Evolutionary conservation across 2,329 filamentous ascomycete species (phyloP).

Genomic region (Pseudogymnoascus sp.): DNA sequence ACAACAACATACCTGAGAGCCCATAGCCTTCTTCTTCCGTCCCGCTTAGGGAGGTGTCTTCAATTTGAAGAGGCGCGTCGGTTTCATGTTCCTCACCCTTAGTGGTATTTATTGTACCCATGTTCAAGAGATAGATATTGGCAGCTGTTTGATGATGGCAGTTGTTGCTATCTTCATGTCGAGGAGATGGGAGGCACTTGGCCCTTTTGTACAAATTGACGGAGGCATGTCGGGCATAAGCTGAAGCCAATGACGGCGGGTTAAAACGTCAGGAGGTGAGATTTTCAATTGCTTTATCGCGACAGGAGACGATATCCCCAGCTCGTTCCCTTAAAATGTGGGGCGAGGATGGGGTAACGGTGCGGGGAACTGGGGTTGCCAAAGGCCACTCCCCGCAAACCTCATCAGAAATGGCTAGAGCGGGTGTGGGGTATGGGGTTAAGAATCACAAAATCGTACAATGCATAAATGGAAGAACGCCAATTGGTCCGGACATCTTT

Average conservation of each 20-base stretch:
- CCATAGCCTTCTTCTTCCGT: neutral
- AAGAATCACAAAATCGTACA: neutral
- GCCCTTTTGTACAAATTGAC: neutral
- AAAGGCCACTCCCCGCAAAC: neutral
- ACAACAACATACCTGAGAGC: neutral
- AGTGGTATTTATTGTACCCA: neutral
- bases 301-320: neutral
- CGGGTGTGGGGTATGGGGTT: neutral
- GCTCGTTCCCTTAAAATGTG: neutral
- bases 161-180: neutral
- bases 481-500: neutral
- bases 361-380: neutral
- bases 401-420: neutral
- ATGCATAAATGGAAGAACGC: neutral
- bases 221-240: neutral
- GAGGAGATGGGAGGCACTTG: neutral
- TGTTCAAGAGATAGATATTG: neutral
- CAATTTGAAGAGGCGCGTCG: neutral
- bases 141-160: neutral
- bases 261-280: neutral
- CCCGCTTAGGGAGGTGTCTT: neutral
- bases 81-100: neutral
- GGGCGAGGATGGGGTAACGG: neutral
- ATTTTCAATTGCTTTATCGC: neutral
- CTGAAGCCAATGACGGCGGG: neutral